These are phyloP conservation scores for Boletus sp. DNA, from an alignment of 768 basidiomycete species.

Conservation along the genomic window DNA sequence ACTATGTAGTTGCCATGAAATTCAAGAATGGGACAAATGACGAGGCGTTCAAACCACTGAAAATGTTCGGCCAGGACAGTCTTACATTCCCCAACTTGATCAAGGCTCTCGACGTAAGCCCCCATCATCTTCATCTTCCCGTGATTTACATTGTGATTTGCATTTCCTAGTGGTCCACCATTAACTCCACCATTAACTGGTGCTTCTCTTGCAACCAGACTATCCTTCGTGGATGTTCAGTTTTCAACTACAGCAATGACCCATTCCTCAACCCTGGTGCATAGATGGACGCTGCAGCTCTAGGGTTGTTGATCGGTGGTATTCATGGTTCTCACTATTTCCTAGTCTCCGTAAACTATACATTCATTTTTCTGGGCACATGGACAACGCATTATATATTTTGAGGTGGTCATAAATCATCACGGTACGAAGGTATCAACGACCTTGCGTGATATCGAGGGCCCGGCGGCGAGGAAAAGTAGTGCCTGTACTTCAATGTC, in stretches of 20 bases:
- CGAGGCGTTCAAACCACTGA: slow-evolving; percentile 53
- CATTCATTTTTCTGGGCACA: not conserved
- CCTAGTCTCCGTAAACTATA: not conserved
- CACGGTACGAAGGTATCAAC: not conserved
- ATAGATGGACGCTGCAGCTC: not conserved
- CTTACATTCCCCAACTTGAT: slow-evolving; percentile 21
- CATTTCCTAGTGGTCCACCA: slow-evolving; percentile 17
- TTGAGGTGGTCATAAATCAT: not conserved
- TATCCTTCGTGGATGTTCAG: slow-evolving; percentile 30
- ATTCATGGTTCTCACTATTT: not conserved
- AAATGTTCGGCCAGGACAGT: slow-evolving; percentile 55
- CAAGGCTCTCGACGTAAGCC: slow-evolving; percentile 16
- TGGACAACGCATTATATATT: not conserved
- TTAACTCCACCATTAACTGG: slow-evolving; percentile 35
- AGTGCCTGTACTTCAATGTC: not conserved
- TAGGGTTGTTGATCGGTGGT: not conserved
- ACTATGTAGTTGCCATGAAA: slow-evolving; percentile 70
- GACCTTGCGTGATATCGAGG: not conserved
- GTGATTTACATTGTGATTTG: not conserved
- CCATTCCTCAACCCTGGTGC: slow-evolving; percentile 22
- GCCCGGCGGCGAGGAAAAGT: not conserved
- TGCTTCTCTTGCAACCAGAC: slow-evolving; percentile 35
- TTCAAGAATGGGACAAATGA: slow-evolving; percentile 74
- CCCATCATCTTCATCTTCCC: not conserved
- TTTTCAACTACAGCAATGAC: slow-evolving; percentile 28